Base-by-base conservation (phyloP, 371 early-diverging fungal species). In the Capillidium heterosporum region DNA sequence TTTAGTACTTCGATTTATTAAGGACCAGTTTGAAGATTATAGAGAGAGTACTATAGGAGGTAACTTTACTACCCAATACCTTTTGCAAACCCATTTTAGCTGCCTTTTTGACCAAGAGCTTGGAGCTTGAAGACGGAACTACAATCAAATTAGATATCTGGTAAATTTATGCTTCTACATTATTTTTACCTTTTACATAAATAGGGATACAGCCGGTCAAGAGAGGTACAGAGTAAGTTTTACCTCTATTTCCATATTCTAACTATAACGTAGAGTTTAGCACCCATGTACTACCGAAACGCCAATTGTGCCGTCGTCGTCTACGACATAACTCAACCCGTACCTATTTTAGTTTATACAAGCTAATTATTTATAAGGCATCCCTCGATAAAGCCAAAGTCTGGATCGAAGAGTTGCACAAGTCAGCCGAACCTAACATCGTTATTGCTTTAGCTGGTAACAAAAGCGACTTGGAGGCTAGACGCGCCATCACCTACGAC, bases 231-330 rank as follows among this genome's bases (percentile, higher is more conserved):
- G 87, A 76, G 81, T 75, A 75, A 63, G 52, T 13, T 35, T 15
- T 53, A 19, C 41, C 31, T 19, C 1, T 57, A 32, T 15, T 32
- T 21, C 28, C 32, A 32, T 31, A 46, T 40, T 31, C 21, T 13
- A 13, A 17, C 28, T 32, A 28, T 29, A 24, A 31, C 27, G 11
- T 74, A 85, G 84, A 85, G 86, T 63, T 84, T 99, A 64, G 99
- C 99, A 48, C 97, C 95, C 35, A 96, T 95, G 92, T 99, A 98
- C 72, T 98, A 98, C 69, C 77, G 98, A 55, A 92, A 91, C 66
- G 96, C 98, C 21, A 88, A 88, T 67, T 91, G 89, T 52, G 95
- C 94, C 2, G 82, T 94, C 4, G 91, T 95, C 23, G 96, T 87
- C 17, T 99, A 97, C 65, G 99, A 98, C 73, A 89, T 98, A 61